Conservation (phyloP, 129 eudicot species). For the Silybum marianum region DNA sequence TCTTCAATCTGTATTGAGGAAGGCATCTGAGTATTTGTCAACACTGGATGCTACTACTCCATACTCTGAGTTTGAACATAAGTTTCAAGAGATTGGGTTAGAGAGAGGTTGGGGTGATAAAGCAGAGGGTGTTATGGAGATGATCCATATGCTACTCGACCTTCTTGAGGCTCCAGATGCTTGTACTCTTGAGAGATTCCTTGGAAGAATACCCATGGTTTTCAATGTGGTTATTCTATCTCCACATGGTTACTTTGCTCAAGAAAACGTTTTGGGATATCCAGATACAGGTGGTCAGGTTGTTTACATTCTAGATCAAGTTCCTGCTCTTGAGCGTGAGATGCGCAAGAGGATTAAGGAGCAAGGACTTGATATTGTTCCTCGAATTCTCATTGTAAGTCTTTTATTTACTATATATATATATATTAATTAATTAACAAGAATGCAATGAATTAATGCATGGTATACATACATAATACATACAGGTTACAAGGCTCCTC, state of each 20-base stretch:
- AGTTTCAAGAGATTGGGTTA: conserved; percentile 85
- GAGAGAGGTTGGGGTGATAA: conserved; percentile 98
- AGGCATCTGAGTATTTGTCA: conserved; percentile 75
- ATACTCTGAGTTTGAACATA: conserved; percentile 66
- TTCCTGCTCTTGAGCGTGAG: conserved; percentile 92
- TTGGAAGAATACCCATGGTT: conserved; percentile 93
- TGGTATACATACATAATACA: neutral
- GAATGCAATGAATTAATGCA: too few relatives aligned
- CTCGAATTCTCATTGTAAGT: conserved; percentile 89
- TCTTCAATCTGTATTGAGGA: conserved; percentile 71
- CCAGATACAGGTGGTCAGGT: conserved; percentile 99
- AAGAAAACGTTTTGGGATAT: conserved; percentile 91
- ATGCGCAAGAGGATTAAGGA: conserved; percentile 90
- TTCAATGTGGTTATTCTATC: conserved; percentile 98
- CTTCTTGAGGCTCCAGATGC: conserved; percentile 99
- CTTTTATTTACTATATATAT: too few relatives aligned
- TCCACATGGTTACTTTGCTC: conserved; percentile 99
- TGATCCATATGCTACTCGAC: conserved; percentile 82
- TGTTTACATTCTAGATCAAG: conserved; percentile 96
- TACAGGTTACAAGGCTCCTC: conserved; percentile 81
- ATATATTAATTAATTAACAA: neutral
- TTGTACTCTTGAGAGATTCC: conserved; percentile 81
- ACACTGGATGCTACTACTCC: conserved; percentile 68
- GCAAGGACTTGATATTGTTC: conserved; percentile 93
- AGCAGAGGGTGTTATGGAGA: conserved; percentile 73